phyloP scores from a whole-genome alignment of 352 stramenopile species.

The Phytopythium chamaehyphon region DNA sequence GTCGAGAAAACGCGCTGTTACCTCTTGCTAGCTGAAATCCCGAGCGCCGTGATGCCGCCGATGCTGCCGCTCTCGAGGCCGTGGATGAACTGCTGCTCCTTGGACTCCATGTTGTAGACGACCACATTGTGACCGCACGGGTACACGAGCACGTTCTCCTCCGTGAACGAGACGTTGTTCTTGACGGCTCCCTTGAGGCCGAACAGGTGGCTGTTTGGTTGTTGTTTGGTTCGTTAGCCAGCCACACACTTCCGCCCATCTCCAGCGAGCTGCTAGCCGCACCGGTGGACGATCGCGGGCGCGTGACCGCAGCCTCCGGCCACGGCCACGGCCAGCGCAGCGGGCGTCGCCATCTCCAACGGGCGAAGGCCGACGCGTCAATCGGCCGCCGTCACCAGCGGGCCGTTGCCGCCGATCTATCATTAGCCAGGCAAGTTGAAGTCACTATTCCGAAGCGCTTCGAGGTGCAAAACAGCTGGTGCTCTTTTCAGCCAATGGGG shows the following conservation, averaged over 20 bases:
- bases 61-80: conserved; percentile 69
- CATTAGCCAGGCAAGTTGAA: no score
- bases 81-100: conserved; percentile 89
- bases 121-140: conserved; percentile 87
- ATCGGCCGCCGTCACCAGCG: no score
- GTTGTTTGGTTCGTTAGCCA: no score
- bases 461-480: not conserved
- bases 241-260: no score
- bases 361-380: no score
- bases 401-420: no score
- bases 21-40: conserved; percentile 75
- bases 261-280: no score
- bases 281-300: conserved; percentile 46
- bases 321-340: conserved; percentile 3
- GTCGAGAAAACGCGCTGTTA: conserved; percentile 1
- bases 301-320: conserved; percentile 15
- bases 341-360: not conserved
- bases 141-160: conserved; percentile 86
- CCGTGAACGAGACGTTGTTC: conserved; percentile 81
- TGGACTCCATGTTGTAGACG: conserved; percentile 87
- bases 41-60: conserved; percentile 84
- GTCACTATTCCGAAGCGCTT: no score
- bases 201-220: conserved; percentile 82
- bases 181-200: conserved; percentile 79
- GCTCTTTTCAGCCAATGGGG: not conserved